phyloP scores from a whole-genome alignment of 2,329 filamentous ascomycete genomes.

The Aureobasidium sp. region DNA sequence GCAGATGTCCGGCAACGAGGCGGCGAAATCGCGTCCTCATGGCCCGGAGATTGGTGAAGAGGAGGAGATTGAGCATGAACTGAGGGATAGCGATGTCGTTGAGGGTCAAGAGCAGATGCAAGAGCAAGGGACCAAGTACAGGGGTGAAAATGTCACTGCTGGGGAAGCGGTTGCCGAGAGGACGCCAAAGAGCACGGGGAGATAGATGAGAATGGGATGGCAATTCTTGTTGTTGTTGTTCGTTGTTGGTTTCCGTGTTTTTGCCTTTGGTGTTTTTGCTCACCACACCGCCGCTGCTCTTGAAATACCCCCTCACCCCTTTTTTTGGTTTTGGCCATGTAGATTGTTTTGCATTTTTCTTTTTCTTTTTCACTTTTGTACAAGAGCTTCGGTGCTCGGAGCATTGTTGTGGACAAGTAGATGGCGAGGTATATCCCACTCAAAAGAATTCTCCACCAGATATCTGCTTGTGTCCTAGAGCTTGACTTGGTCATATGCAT shows the following conservation, averaged over 20 bases:
- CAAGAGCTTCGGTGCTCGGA: neutral
- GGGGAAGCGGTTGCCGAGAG: constrained; percentile 10
- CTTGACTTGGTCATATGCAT: neutral
- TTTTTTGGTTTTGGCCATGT: neutral
- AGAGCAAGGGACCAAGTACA: constrained; percentile 1
- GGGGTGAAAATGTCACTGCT: constrained; percentile 14
- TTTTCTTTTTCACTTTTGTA: neutral
- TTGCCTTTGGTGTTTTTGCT: neutral
- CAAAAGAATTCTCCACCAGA: neutral
- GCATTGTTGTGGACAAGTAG: neutral
- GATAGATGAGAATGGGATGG: neutral
- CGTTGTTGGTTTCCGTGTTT: neutral
- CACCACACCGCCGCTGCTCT: too few species aligned
- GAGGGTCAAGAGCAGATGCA: constrained; percentile 10
- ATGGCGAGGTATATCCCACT: constrained; percentile 3
- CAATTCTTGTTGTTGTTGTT: neutral
- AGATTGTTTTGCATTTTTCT: neutral
- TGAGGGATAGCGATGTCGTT: neutral
- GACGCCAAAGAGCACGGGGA: neutral
- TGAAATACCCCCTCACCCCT: neutral
- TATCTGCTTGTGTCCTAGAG: neutral
- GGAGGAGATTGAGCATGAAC: constrained; percentile 4
- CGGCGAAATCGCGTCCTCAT: constrained; percentile 17
- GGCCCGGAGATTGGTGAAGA: constrained; percentile 15
- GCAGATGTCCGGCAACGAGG: constrained; percentile 85